phyloP scores from a whole-genome alignment of 2,329 filamentous ascomycete genomes.

The Pseudogymnoascus sp. region DNA sequence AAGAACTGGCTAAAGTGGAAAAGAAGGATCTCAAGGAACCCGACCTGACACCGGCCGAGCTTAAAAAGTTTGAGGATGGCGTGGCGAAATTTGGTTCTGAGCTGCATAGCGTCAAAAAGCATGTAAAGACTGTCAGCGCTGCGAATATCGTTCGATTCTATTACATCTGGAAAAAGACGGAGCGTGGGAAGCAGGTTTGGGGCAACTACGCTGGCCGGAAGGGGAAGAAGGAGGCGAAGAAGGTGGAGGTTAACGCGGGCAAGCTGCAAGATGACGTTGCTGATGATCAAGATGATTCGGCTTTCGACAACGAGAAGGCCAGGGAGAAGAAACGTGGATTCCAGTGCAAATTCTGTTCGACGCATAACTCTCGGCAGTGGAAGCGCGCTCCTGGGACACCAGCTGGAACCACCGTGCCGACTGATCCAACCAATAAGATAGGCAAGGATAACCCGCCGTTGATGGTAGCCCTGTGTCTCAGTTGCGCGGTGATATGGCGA shows the following conservation, averaged over 20 bases:
- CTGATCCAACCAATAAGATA: slow-evolving; percentile 54
- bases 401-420: slow-evolving; percentile 59
- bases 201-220: slow-evolving; percentile 80
- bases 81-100: slow-evolving; percentile 89
- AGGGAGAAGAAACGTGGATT: slow-evolving; percentile 71
- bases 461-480: slow-evolving; percentile 75
- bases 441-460: slow-evolving; percentile 69
- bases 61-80: slow-evolving; percentile 86
- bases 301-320: slow-evolving; percentile 83
- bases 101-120: slow-evolving; percentile 69
- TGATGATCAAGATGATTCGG: slow-evolving; percentile 87
- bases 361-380: slow-evolving; percentile 79
- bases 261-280: slow-evolving; percentile 89
- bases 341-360: slow-evolving; percentile 86
- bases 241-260: slow-evolving; percentile 58
- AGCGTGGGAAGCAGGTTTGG: slow-evolving; percentile 80
- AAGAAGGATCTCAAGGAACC: slow-evolving; percentile 76
- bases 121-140: slow-evolving; percentile 75
- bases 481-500: slow-evolving; percentile 89
- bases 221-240: slow-evolving; percentile 78
- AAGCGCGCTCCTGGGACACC: slow-evolving; percentile 73
- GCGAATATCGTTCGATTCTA: slow-evolving; percentile 84
- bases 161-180: slow-evolving; percentile 96
- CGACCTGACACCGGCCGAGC: slow-evolving; percentile 64
- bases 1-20: slow-evolving; percentile 59